Base-by-base conservation (phyloP, 768 basidiomycete species). In the Russula olivacea region DNA sequence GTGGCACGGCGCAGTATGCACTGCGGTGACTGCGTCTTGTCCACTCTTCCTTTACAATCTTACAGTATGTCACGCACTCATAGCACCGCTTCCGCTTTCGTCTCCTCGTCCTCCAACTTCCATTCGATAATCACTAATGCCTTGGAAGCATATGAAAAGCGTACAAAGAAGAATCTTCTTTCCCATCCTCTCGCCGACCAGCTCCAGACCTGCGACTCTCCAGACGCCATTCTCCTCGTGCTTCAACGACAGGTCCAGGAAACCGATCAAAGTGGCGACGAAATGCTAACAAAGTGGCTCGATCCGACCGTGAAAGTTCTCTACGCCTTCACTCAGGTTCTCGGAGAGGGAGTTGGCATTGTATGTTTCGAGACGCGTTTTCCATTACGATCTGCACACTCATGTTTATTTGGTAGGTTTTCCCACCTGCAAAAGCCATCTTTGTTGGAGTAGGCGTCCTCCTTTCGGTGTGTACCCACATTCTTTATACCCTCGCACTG, bases 201-300 rank as follows among this genome's bases (percentile, higher is more conserved):
- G n/a, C 34, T 53, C 52, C 52, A 53, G 34, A 19, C 52, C n/a
- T 53, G 52, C 34, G 12, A 53, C n/a, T 21, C 52, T 36, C 52
- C 52, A 2, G 21, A 0, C 14, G 19, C 32, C 1, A 53, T 53
- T 36, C 34, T 53, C 34, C 2, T 11, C 34, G 4, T 53, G 2
- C 52, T 53, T 53, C 32, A 36, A 6, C 52, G 36, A 14, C 52
- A 53, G 34, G 12, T 36, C 32, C 52, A 53, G 12, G 52, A n/a
- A 2, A 11, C n/a, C 34, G 9, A 54, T 54, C 53, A 15, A 21
- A 9, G 6, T 7, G 10, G 14, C 2, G 15, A 38, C 6, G 17
- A 21, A 23, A 17, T 3, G 8, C 14, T 38, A 15, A 25, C 14
- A 8, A 38, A 17, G 36, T 54, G 53, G 36, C 36, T 54, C 7